Percentiles rank a stretch among this genome's conserved stretches.
Conservation (phyloP, 2,329 filamentous ascomycete genomes). For the Trichophyton rubrum region DNA sequence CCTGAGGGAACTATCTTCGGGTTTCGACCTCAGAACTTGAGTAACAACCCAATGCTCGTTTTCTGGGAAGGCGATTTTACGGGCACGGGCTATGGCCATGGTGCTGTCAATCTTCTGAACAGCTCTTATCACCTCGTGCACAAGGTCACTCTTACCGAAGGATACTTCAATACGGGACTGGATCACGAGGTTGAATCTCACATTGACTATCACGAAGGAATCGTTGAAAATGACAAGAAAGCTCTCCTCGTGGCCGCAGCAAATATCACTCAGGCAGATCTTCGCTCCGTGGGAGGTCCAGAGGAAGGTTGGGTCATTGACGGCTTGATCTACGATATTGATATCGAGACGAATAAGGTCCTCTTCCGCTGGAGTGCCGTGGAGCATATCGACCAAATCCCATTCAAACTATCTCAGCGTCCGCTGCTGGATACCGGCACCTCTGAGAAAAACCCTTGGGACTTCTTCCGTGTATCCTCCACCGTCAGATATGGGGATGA, state of each 20-base stretch:
- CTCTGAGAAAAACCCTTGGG: constrained; percentile 9
- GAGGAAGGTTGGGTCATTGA: constrained; percentile 31
- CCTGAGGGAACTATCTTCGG: constrained; percentile 21
- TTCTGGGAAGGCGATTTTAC: constrained; percentile 26
- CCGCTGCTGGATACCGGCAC: neutral
- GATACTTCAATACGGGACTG: constrained; percentile 9
- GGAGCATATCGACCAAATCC: constrained; percentile 27
- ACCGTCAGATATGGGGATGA: constrained; percentile 9
- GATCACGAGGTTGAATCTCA: constrained; percentile 13
- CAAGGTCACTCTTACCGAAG: constrained; percentile 7
- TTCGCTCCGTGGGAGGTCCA: constrained; percentile 27
- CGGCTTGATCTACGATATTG: constrained; percentile 35
- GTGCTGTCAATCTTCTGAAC: constrained; percentile 14
- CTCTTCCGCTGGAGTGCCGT: constrained; percentile 39
- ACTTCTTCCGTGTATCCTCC: constrained; percentile 11
- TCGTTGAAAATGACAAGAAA: constrained; percentile 23
- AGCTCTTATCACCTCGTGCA: constrained; percentile 12
- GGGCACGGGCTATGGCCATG: constrained; percentile 13
- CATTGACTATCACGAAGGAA: constrained; percentile 36
- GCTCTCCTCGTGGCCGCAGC: constrained; percentile 35
- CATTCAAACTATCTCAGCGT: neutral
- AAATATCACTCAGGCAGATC: constrained; percentile 26
- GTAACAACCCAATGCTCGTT: constrained; percentile 24
- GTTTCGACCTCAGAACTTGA: constrained; percentile 25
- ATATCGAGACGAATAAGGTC: constrained; percentile 33